These are phyloP conservation scores for Xylaria venustula DNA, from an alignment of 495 filamentous ascomycete genomes.

Conservation along the genomic window DNA sequence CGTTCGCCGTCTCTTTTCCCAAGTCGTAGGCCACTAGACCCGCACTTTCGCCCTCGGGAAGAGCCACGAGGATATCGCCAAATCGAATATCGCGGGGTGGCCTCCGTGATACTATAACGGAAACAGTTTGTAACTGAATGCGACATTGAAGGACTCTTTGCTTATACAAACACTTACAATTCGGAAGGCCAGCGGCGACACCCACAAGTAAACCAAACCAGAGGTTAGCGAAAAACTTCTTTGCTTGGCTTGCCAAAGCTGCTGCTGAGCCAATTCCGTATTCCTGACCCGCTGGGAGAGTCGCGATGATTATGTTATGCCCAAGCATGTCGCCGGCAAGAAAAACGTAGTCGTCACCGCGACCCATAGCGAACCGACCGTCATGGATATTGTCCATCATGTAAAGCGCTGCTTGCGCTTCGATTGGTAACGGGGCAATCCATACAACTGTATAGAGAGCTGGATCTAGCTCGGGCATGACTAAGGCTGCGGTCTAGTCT, in stretches of 20 bases:
- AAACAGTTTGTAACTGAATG: neutral
- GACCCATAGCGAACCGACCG: constrained; percentile 8
- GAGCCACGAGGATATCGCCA: constrained; percentile 38
- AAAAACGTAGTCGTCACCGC: constrained; percentile 38
- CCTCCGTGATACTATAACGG: constrained; percentile 13
- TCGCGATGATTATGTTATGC: constrained; percentile 45
- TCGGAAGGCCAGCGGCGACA: constrained; percentile 28
- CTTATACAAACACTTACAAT: no score
- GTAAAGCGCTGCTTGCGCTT: constrained; percentile 22
- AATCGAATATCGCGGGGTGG: constrained; percentile 38
- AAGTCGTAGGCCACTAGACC: constrained; percentile 30
- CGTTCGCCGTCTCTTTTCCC: neutral
- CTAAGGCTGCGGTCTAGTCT: neutral
- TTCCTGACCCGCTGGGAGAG: constrained; percentile 33
- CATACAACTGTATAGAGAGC: constrained; percentile 26
- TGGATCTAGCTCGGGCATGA: constrained; percentile 11
- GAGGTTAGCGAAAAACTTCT: constrained; percentile 36
- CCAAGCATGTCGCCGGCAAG: constrained; percentile 32
- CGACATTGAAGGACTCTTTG: constrained; percentile 3
- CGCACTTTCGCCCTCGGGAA: constrained; percentile 15
- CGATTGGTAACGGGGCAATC: constrained; percentile 26
- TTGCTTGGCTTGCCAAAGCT: constrained; percentile 38
- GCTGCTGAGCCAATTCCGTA: constrained; percentile 38
- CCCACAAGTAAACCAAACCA: constrained; percentile 40
- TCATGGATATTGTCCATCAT: constrained; percentile 25